Evolutionary conservation across 805 yeast genomes (phyloP).

Genomic region (Pichia phayaonensis): DNA sequence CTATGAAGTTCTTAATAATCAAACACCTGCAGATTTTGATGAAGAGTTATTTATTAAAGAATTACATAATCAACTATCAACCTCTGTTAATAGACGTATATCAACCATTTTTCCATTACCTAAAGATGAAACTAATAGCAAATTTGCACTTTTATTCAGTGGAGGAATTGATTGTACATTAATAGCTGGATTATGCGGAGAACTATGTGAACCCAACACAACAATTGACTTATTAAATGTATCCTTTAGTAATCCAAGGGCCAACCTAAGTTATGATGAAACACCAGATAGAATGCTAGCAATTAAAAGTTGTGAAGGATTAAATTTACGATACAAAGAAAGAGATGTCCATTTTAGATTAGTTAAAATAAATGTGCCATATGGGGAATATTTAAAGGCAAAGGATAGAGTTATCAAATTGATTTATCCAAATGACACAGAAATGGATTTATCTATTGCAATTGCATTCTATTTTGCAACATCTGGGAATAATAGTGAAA

Average conservation of each 20-base stretch:
- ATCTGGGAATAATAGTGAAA: conserved; percentile 37
- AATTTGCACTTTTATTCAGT: conserved; percentile 66
- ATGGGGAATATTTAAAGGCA: conserved; percentile 50
- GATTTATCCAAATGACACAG: conserved; percentile 81
- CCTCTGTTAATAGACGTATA: conserved; percentile 44
- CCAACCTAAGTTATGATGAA: conserved; percentile 46
- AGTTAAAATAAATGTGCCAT: conserved; percentile 67
- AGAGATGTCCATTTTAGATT: conserved; percentile 34
- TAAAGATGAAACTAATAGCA: conserved; percentile 21
- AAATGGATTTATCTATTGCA: conserved; percentile 94
- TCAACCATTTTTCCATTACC: conserved; percentile 53
- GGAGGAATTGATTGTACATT: conserved; percentile 95
- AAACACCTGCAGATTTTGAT: not conserved
- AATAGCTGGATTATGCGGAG: conserved; percentile 49
- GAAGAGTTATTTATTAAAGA: conserved; percentile 2
- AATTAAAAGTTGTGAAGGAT: conserved; percentile 46
- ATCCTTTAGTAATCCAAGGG: conserved; percentile 85
- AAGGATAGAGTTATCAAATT: conserved; percentile 48
- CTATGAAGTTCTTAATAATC: not conserved
- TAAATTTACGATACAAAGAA: conserved; percentile 37
- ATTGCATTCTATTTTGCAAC: conserved; percentile 93
- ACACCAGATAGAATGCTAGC: conserved; percentile 86
- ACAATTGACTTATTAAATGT: conserved; percentile 78
- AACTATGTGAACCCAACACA: conserved; percentile 22
- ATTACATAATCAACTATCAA: conserved; percentile 26